Base-by-base conservation (phyloP, 139 green algal species). In the Tetradesmus lagerheimii region DNA sequence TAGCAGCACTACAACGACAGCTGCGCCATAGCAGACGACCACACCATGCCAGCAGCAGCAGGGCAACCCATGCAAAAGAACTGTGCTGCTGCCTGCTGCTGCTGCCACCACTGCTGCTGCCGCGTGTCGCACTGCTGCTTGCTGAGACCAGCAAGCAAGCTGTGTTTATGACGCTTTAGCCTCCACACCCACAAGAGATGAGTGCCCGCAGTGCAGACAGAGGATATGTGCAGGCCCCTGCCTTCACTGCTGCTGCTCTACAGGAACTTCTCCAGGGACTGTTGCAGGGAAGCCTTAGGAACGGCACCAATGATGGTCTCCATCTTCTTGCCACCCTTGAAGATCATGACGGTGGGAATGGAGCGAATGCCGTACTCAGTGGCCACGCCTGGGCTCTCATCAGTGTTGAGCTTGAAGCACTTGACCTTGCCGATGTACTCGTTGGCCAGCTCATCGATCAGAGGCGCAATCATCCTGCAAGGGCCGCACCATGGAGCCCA, bases 271-370 rank as follows among this genome's bases (percentile, higher is more conserved):
- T 99, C 96, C 5, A 99, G 93, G 37, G 96, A 97, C 87, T 97
- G 93, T 1, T 93, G 86, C 27, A 99, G 95, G 0, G 97, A 99
- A 4, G 91, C 86, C 94, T 99, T 99, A 57, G 98, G 97, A 37
- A 99, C 98, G 1, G 98, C 98, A 66, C 98, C 98, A 86, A 99
- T 99, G 85, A 99, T 97, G 6, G 98, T 98, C 80, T 99, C 98
- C 94, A 98, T 94, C 94, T 99, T 99, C 92, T 98, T 91, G 62
- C 98, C 97, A 84, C 90, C 80, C 87, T 99, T 99, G 94, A 99
- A 99, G 74, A 99, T 95, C 97, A 99, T 99, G 25, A 99, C 96
- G 66, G 97, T 99, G 34, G 97, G 97, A 43, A 99, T 99, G 91
- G 91, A 97, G 43, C 98, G 93, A 89, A 99, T 99, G 81, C 97